Base-by-base conservation (phyloP, 2,329 filamentous ascomycete species). In the Colletotrichum gloeosporioides region DNA sequence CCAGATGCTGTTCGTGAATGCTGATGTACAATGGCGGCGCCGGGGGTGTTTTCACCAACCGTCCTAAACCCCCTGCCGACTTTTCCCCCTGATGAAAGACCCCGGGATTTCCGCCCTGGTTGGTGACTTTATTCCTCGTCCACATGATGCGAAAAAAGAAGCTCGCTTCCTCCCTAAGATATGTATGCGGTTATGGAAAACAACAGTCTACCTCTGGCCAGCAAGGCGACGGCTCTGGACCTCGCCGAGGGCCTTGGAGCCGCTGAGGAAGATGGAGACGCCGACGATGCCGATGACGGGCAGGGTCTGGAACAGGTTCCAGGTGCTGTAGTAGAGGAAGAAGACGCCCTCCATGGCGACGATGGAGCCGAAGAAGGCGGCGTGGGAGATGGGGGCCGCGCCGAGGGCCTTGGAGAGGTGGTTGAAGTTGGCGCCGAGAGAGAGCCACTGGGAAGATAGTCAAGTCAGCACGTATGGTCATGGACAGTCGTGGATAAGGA, bases 221-320 rank as follows among this genome's bases (percentile, higher is more conserved):
- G 95, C 94, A 81, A 98, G 87, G 73, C 97, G 92, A 79, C 97
- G 92, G 82, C 93, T 92, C 88, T 98, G 97, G 34, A 99, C 96
- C 88, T 99, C 97, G 66, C 95, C 94, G 79, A 99, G 88, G 7
- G 97, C 97, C 85, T 96, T 93, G 83, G 94, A 96, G 73, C 97
- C 97, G 83, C 95, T 98, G 78, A 99, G 85, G 83, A 98, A 95
- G 13, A 95, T 92, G 71, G 96, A 91, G 31, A 90, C 86, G 18
- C 93, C 92, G 34, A 97, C 91, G 59, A 93, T 86, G 39, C 89
- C 89, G 70, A 94, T 92, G 31, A 92, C 93, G 6, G 96, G 96
- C 66, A 99, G 89, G 16, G 92, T 92, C 88, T 98, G 94, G 90
- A 99, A 98, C 62, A 99, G 89, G 82, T 93, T 98, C 96, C 96